These are phyloP conservation scores for Botrytis squamosa DNA, from an alignment of 2,329 filamentous ascomycete species.

Conservation along the genomic window DNA sequence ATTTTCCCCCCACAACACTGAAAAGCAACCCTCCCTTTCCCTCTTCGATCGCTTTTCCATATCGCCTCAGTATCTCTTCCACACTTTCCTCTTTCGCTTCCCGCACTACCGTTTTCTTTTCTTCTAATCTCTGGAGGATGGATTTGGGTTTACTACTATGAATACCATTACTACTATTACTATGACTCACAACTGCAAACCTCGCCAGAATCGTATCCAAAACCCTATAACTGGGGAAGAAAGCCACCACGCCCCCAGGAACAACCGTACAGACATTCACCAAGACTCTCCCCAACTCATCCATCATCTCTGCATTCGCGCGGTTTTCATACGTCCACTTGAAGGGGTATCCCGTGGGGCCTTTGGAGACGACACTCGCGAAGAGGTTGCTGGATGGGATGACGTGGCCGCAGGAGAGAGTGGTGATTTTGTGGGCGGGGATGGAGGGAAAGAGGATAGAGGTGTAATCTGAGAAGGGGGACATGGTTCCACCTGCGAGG, in stretches of 20 bases:
- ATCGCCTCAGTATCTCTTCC: conserved; percentile 70
- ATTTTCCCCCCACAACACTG: conserved; percentile 88
- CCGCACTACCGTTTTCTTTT: conserved; percentile 62
- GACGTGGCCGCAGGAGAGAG: conserved; percentile 90
- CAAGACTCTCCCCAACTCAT: conserved; percentile 71
- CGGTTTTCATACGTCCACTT: conserved; percentile 87
- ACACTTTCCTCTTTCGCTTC: conserved; percentile 49
- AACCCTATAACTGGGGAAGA: conserved; percentile 95
- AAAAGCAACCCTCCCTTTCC: conserved; percentile 74
- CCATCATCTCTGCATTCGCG: conserved; percentile 59
- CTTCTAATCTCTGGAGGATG: conserved; percentile 58
- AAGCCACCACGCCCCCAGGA: conserved; percentile 87
- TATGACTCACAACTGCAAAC: conserved; percentile 39
- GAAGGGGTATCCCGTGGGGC: conserved; percentile 55
- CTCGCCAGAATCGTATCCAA: conserved; percentile 66
- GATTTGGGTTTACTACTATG: conserved; percentile 29
- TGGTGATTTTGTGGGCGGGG: conserved; percentile 61
- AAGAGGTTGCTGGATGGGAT: conserved; percentile 80
- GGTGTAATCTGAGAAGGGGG: conserved; percentile 88
- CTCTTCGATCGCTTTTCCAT: conserved; percentile 64
- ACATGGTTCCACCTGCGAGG: conserved; percentile 95
- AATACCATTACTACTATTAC: neutral
- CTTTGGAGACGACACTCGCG: conserved; percentile 65
- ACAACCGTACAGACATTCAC: conserved; percentile 70
- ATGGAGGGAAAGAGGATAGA: conserved; percentile 82